Percentiles rank a stretch among this genome's conserved stretches.
Conservation (phyloP, 176 grass and related monocot species). For the maize (Zea mays) region Zm-B73-REFERENCE-NAM-5.0 NC_050098.1:53422001-53422500, state of each 20-base stretch:
- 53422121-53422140: too few relatives aligned
- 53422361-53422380: constrained; percentile 27
- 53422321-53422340: background rate
- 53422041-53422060: background rate
- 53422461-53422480: constrained; percentile 20
- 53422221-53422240: too few relatives aligned
- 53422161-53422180: too few relatives aligned
- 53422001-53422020: too few relatives aligned
- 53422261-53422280: background rate
- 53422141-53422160: too few relatives aligned
- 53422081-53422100: background rate
- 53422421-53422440: constrained; percentile 36
- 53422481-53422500: too few relatives aligned
- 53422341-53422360: constrained; percentile 11
- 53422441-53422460: constrained; percentile 5
- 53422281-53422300: constrained; percentile 37
- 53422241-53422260: too few relatives aligned
- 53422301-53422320: background rate
- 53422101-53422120: background rate
- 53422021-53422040: background rate
- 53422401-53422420: too few relatives aligned
- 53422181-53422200: too few relatives aligned
- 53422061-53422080: background rate
- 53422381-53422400: too few relatives aligned
- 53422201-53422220: too few relatives aligned